phyloP scores from a whole-genome alignment of 2,329 filamentous ascomycete species.

The Fusarium torreyae region DNA sequence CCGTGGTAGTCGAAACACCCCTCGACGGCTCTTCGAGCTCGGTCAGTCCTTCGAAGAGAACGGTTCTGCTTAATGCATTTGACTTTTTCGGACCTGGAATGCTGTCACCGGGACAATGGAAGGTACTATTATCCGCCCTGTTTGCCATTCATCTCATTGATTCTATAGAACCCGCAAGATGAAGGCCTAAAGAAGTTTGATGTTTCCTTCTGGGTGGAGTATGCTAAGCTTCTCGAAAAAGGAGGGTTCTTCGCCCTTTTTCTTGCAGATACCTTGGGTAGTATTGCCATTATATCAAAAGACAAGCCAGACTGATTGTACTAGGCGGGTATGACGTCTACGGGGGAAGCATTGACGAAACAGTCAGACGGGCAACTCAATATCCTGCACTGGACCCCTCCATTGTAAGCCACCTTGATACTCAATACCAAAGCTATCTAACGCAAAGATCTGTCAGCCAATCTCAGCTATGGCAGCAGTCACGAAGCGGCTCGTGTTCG shows the following conservation, averaged over 20 bases:
- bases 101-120: slow-evolving; percentile 4
- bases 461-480: slow-evolving; percentile 16
- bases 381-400: slow-evolving; percentile 7
- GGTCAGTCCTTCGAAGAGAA: neutral
- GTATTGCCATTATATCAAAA: too few relatives aligned
- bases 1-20: too few relatives aligned
- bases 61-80: slow-evolving; percentile 5
- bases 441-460: neutral
- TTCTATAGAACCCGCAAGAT: slow-evolving; percentile 1
- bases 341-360: slow-evolving; percentile 10
- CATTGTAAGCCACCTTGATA: neutral
- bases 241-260: slow-evolving; percentile 5
- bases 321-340: slow-evolving; percentile 11
- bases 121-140: neutral
- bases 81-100: slow-evolving; percentile 16
- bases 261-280: slow-evolving; percentile 11
- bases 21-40: too few relatives aligned
- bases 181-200: slow-evolving; percentile 5
- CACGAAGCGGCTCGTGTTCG: slow-evolving; percentile 3
- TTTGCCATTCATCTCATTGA: neutral
- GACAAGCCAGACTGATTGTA: neutral
- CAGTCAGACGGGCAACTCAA: slow-evolving; percentile 6
- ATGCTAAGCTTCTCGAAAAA: slow-evolving; percentile 6
- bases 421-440: too few relatives aligned
- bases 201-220: slow-evolving; percentile 10